Base-by-base conservation (phyloP, 2,329 filamentous ascomycete species). In the Gremmenia infestans region DNA sequence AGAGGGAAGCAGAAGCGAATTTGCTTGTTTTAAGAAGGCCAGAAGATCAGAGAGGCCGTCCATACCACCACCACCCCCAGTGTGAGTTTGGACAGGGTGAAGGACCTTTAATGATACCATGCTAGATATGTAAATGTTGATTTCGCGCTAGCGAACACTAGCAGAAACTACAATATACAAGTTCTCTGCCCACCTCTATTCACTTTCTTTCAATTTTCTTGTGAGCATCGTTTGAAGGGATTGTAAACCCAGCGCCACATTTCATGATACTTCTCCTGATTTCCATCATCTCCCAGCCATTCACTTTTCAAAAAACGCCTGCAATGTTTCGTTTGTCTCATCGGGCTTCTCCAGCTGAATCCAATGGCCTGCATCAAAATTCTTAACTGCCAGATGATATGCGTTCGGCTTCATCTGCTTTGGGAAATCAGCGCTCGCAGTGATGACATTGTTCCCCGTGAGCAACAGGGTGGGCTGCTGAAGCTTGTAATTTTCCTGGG, bases 1-100 rank as follows among this genome's bases (percentile, higher is more conserved):
- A 56, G 91, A 96, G 68, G 83, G 85, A 46, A 93, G 88, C 63
- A 87, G 87, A 73, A 90, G 86, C 61, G 89, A 95, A 72, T 96
- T 96, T 76, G 83, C 86, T n/a, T 92, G 89, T 71, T 93, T 93
- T 70, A 86, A 81, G 71, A 88, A 86, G 71, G 48, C 51, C 23
- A 66, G 66, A 55, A 62, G 59, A 32, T 15, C 48, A 12, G 60
- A 62, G n/a, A 56, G 53, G 49, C 49, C 48, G 22, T 19, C 52
- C 43, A 45, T 35, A 36, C 23, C 47, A 12, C 46, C 46, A 28
- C 22, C 42, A 23, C 48, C 28, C 17, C 19, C n/a, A 19, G 22
- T 32, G 19, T 40, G 14, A 40, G 8, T n/a, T 40, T 17, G 37
- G 37, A 17, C 14, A 40, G n/a, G 37, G 14, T 32, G 28, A 32